Base-by-base conservation (phyloP, 306 rosid genomes). In the Malus asiatica region DNA sequence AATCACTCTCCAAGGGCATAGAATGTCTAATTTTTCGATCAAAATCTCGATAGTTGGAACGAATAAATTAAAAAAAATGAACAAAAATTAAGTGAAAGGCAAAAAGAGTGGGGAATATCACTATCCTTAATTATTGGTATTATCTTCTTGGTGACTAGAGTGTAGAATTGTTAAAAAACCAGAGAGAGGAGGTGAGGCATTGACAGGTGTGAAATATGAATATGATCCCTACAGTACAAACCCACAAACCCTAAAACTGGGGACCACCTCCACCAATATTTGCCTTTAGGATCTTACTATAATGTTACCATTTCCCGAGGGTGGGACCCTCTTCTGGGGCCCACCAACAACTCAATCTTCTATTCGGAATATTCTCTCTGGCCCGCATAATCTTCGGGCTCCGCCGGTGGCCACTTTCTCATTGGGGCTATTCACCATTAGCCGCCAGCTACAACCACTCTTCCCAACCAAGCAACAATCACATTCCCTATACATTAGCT, bases 341-440 rank as follows among this genome's bases (percentile, higher is more conserved):
- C 57, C 74, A 45, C 51, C 46, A 42, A 66, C 55, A 44, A 65
- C 75, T 64, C 77, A 58, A 32, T 33, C 38, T 58, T 45, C 73
- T 35, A 32, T 57, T 73, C 77, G 84, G 82, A 79, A 72, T 85
- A 82, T 76, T 82, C 73, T 82, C 76, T 79, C 79, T 23, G 33
- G 60, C 80, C 55, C 68, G 46, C 66, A 59, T 79, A 73, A 67
- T 79, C 46, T 45, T 64, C 15, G 62, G 33, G 65, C 33, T 55
- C 57, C 46, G 48, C 46, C 73, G 77, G 29, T 60, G 60, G 55
- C 57, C 67, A 33, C 48, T 29, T 52, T 35, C 29, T 51, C 51
- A 20, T 35, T 35, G 35, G 22, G 14, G 68, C 68, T 38, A 64
- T 32, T 29, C n/a, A 57, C 48, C 59, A 27, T 57, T 6, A 69